These are phyloP conservation scores for Sugiyamaella paludigena DNA, from an alignment of 1,139 yeast species.

Conservation along the genomic window DNA sequence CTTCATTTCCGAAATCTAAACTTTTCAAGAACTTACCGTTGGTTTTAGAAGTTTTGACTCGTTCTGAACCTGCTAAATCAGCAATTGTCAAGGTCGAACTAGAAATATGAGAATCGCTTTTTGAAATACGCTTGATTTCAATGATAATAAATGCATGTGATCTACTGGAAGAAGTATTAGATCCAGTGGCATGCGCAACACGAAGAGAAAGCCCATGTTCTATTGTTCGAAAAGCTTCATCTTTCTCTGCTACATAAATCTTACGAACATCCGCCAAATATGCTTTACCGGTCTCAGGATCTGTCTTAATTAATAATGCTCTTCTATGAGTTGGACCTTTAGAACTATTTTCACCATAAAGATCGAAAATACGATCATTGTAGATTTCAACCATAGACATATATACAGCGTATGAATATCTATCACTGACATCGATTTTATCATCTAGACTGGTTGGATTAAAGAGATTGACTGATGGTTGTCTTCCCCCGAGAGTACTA, in stretches of 20 bases:
- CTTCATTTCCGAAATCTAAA: too few species aligned
- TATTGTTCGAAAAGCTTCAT: constrained; percentile 33
- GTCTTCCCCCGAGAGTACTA: not conserved
- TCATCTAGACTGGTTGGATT: not conserved
- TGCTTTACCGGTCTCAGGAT: constrained; percentile 27
- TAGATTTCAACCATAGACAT: constrained; percentile 39
- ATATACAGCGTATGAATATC: constrained; percentile 31
- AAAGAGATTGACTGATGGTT: not conserved
- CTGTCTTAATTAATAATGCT: constrained; percentile 28
- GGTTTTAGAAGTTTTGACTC: constrained; percentile 46
- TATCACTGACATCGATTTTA: constrained; percentile 16
- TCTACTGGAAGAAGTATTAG: constrained; percentile 38
- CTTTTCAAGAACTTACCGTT: constrained; percentile 16
- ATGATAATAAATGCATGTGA: constrained; percentile 43
- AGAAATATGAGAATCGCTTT: constrained; percentile 9
- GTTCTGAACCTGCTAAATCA: constrained; percentile 52
- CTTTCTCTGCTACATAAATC: constrained; percentile 29
- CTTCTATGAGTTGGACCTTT: constrained; percentile 17
- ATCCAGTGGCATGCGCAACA: constrained; percentile 37
- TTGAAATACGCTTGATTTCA: constrained; percentile 33
- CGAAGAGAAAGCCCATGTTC: constrained; percentile 33
- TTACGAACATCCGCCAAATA: constrained; percentile 30
- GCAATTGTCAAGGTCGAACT: constrained; percentile 42
- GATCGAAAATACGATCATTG: constrained; percentile 36
- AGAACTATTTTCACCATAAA: constrained; percentile 24